Evolutionary conservation across 139 green algal genomes (phyloP).

Genomic region (Tetradesmus obliquus): DNA sequence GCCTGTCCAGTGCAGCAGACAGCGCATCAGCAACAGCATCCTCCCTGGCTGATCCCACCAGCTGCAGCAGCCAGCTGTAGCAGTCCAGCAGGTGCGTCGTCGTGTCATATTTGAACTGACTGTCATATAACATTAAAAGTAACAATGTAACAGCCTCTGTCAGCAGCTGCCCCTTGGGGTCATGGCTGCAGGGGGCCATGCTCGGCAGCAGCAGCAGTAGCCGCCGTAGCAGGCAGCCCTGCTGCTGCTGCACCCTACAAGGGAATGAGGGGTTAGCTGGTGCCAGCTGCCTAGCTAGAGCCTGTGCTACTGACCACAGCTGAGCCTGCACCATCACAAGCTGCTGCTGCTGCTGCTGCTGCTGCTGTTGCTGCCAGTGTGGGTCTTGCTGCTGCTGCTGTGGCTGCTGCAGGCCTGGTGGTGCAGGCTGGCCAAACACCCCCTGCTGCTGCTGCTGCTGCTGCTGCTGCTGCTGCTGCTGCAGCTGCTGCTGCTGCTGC

Average conservation of each 20-base stretch:
- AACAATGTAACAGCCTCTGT: slow-evolving; percentile 60
- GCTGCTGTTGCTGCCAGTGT: neutral
- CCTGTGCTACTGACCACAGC: slow-evolving; percentile 16
- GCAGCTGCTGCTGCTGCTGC: neutral
- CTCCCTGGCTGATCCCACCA: slow-evolving; percentile 3
- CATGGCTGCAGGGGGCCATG: neutral
- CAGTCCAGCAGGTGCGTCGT: slow-evolving; percentile 49
- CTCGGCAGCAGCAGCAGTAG: slow-evolving; percentile 40
- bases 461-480: slow-evolving; percentile 3
- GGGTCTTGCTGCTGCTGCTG: neutral
- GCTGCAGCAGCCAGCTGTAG: slow-evolving; percentile 34
- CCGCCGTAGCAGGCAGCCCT: slow-evolving; percentile 46
- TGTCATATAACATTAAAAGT: slow-evolving; percentile 71
- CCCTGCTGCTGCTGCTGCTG: slow-evolving; percentile 34
- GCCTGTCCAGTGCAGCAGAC: slow-evolving; percentile 59
- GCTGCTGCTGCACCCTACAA: neutral
- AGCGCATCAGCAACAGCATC: slow-evolving; percentile 42
- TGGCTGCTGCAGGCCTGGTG: neutral
- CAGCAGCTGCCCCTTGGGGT: neutral
- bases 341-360: slow-evolving; percentile 30
- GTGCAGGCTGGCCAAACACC: neutral
- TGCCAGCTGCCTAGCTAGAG: neutral
- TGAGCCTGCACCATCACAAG: neutral
- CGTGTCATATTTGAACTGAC: slow-evolving; percentile 58
- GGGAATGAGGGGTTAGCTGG: neutral